Base-by-base conservation (phyloP, 1,139 yeast genomes). In the Blastobotrys elegans region DNA sequence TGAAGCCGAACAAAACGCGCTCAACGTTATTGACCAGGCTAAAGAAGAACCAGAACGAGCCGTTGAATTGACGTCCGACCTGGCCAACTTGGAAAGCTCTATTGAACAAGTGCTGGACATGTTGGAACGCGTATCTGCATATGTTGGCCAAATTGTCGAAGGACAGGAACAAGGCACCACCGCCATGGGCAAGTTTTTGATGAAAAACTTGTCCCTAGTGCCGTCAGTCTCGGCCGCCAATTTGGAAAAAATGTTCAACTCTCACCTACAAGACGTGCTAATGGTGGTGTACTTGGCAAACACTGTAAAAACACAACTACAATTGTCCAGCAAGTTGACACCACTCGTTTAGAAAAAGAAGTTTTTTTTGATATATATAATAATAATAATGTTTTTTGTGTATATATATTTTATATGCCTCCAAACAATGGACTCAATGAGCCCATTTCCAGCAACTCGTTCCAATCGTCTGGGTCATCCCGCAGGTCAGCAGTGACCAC, bases 241-340 rank as follows among this genome's bases (percentile, higher is more conserved):
- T 42, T 74, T 85, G 57, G 80, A 77, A 60, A 70, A 72, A 56
- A 75, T 81, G 55, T 82, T 87, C 74, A 79, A 79, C 61, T 76
- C 79, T 48, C 90, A 86, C 66, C 74, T 83, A 63, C 90, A 86
- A 67, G 96, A 88, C 62, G 82, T 88, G 39, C 76, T 85, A 54
- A 81, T 87, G 82, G 78, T 88, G 56, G 94, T 86, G 62, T 85
- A 82, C 64, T 75, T 88, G 69, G 84, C 95, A 51, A 82, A 84
- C 61, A 87, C 94, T 46, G 82, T 88, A 59, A 85, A 84, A 71
- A 86, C 89, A 55, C 96, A 88, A 70, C 76, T 86, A 56, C 92
- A 84, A 63, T 74, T 84, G 61, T 80, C 89, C 62, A 82, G 89
- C 41, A 80, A 85, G 65, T 76, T 86, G 62, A 82, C 92, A 46